Evolutionary conservation across 2,329 filamentous ascomycete species (phyloP), one percentile per base, ranked within the genome.

Genomic region (Sporothrix luriei): DNA sequence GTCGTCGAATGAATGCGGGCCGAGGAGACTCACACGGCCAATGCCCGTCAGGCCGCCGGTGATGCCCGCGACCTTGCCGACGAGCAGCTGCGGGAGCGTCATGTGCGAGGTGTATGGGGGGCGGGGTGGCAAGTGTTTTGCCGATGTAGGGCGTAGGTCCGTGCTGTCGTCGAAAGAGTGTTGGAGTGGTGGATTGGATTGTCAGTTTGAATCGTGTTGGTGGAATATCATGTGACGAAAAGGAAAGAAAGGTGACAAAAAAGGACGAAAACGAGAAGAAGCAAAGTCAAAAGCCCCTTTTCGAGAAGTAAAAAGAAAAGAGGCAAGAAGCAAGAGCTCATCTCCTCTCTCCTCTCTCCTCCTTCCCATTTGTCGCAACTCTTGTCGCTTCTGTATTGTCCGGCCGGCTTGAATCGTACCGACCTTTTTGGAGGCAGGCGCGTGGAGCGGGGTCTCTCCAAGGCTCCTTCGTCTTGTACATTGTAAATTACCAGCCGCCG

Each of bases 41-140:
- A 71, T 72, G 46, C 71, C 71, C 6, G 71, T 72, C 69, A 72
- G 57, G 40, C 71, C 71, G 64, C 71, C 71, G 13, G 71, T 72
- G 67, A 72, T 59, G 64, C 62, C 71, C 43, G 71, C 71, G 19
- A 72, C 69, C 52, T 72, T 72, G 69, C 71, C 71, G n/a, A 69
- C 69, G 51, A 72, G 71, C n/a, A 72, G 71, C 55, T 71, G 69
- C 24, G 68, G 66, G 21, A 68, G 21, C 1, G 71, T 13, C 71
- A 72, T 72, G 40, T 43, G 33, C 14, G 59, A 13, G 29, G n/a
- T 33, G 13, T 14, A 14, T n/a, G 61, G 4, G 21, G 10, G 1
- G n/a, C 6, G 13, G 9, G 11, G 55, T 11, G n/a, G n/a, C 9
- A 19, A 5, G 21, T 46, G 21, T 43, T 13, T 11, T 43, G 5